Percentiles rank a stretch among this genome's conserved stretches.
Conservation (phyloP, 2,329 filamentous ascomycete species). For the Scolecobasidium constrictum region DNA sequence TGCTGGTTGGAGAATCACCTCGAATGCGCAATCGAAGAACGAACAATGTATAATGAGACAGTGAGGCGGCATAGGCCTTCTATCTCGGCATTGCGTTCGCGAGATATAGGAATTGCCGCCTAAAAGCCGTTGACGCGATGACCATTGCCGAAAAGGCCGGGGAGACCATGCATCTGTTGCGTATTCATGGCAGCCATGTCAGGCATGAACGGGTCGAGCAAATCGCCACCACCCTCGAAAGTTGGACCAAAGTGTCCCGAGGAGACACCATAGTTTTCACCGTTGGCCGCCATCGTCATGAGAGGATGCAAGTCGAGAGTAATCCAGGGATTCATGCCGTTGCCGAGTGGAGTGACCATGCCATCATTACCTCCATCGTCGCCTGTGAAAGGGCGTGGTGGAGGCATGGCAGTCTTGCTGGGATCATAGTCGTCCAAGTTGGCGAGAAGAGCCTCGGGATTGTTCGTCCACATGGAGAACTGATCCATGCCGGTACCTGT, state of each 20-base stretch:
- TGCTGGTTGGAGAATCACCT: no score
- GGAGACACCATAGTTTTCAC: neutral
- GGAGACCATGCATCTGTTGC: no score
- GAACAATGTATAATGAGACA: no score
- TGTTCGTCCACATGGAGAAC: neutral
- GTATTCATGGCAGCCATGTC: no score
- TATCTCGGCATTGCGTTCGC: no score
- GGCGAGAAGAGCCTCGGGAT: neutral
- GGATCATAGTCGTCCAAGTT: neutral
- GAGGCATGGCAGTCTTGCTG: neutral
- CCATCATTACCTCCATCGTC: no score
- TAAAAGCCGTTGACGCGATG: no score
- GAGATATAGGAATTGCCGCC: no score
- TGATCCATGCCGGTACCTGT: neutral
- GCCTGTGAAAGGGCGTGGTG: neutral
- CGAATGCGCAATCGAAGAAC: no score
- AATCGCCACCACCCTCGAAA: neutral
- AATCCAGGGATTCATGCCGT: neutral
- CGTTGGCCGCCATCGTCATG: neutral
- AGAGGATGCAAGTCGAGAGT: neutral
- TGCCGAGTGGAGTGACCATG: no score
- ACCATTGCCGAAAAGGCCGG: no score
- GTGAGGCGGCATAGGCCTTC: no score
- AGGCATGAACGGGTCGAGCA: neutral
- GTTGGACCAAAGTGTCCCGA: neutral